Conservation (phyloP, 2,329 filamentous ascomycete genomes). For the Diaporthe amygdali region DNA sequence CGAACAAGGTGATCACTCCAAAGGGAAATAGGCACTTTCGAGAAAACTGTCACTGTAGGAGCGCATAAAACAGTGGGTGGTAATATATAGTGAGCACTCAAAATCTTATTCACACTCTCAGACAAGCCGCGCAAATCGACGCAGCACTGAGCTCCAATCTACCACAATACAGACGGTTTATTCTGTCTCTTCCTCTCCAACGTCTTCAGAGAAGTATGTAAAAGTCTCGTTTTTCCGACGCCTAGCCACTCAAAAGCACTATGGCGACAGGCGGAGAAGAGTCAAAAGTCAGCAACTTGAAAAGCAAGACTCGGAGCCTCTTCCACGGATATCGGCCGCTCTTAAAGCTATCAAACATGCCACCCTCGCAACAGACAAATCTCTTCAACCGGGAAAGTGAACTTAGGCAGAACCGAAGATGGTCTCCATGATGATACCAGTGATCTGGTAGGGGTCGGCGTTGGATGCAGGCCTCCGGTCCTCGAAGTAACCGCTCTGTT, state of each 20-base stretch:
- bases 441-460: conserved; percentile 83
- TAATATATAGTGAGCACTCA: background rate
- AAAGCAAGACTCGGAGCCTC: too few relatives aligned
- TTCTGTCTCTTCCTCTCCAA: background rate
- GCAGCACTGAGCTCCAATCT: background rate
- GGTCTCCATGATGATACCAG: conserved; percentile 81
- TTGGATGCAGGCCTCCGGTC: conserved; percentile 65
- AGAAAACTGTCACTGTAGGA: too few relatives aligned
- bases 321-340: background rate
- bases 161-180: background rate
- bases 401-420: conserved; percentile 42
- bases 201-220: background rate
- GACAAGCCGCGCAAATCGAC: background rate
- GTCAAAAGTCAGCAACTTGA: background rate
- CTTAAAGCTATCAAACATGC: background rate
- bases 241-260: background rate
- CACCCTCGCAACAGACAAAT: background rate
- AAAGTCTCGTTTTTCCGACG: background rate
- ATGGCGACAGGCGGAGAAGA: too few relatives aligned
- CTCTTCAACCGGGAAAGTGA: background rate
- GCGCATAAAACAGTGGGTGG: too few relatives aligned
- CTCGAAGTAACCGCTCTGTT: conserved; percentile 96
- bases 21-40: too few relatives aligned
- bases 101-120: background rate
- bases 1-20: too few relatives aligned